Percentiles rank a stretch among this genome's conserved stretches.
Conservation (phyloP, 805 yeast genomes). For the Zygosaccharomyces bailii region DNA sequence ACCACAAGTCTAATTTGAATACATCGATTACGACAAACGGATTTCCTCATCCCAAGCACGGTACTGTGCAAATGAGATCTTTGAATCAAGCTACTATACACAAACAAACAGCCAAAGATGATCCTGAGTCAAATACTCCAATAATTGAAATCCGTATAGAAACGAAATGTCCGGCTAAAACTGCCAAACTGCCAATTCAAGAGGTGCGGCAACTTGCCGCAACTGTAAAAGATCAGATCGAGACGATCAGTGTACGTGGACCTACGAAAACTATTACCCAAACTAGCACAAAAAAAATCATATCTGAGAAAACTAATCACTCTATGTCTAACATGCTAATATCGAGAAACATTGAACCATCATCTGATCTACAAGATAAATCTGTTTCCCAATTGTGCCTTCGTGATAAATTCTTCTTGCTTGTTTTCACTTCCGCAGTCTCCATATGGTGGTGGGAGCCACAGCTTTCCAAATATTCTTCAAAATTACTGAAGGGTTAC, state of each 20-base stretch:
- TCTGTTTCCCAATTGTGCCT: not conserved
- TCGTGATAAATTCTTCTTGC: slow-evolving; percentile 3
- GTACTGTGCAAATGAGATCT: not conserved
- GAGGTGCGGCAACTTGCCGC: no score
- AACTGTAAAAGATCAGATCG: not conserved
- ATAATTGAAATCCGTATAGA: not conserved
- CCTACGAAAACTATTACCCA: not conserved
- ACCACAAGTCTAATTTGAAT: not conserved
- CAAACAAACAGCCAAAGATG: not conserved
- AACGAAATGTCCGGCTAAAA: not conserved
- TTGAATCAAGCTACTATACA: not conserved
- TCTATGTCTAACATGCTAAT: not conserved
- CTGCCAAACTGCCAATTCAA: not conserved
- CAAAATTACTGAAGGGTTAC: slow-evolving; percentile 3
- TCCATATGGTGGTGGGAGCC: slow-evolving; percentile 8
- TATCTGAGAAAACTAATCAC: not conserved
- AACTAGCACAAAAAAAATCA: not conserved
- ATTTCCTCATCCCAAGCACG: not conserved
- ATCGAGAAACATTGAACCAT: no score
- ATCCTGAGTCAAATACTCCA: not conserved
- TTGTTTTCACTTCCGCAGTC: not conserved
- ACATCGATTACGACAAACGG: not conserved
- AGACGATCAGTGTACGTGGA: not conserved
- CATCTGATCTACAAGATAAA: not conserved
- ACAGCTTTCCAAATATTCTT: not conserved